Evolutionary conservation across 441 rosid species (phyloP), one percentile per base, ranked within the genome.

Genomic region (Populus tomentosa): DNA sequence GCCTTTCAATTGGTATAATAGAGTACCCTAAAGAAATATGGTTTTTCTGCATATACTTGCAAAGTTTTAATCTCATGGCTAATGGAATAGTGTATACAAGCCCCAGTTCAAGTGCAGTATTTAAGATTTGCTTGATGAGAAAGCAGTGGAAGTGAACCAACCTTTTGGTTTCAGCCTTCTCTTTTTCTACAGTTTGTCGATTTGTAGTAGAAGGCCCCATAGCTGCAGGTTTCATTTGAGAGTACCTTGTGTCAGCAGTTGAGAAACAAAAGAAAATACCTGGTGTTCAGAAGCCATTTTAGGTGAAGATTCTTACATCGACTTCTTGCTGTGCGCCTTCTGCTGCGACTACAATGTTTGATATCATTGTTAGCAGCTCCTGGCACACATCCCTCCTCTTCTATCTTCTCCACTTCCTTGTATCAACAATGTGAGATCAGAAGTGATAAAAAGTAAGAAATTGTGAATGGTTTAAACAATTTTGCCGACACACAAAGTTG

Each of bases 121-220:
- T 30, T 14, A 67, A 6, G 35, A 67, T 28, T 36, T 69, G 32
- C 26, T 24, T 35, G 72, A 14, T 23, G 40, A 7, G 56, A 36
- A 21, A 69, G 42, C 14, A 1, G 53, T 21, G 56, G 59, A 69
- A 30, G 30, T 59, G 66, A 16, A 74, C 81, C 59, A 38, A 89
- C 94, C 91, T 90, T 84, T 88, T 90, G 79, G 74, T 87, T 80
- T 88, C 89, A 20, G 62, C 78, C 79, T 79, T 88, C 74, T 87
- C 89, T 76, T 84, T 86, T 65, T 86, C 87, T 64, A 38, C 75
- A 50, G 69, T 82, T 71, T 80, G 82, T 77, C 33, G 79, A 72
- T 75, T 77, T 10, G 81, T 62, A 50, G 85, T 84, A 46, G 88
- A 80, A 80, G 87, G 84, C 23, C 86, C 91, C 86, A 87, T 75